Percentiles rank a stretch among this genome's conserved stretches.
Evolutionary conservation across 441 rosid genomes (phyloP).

Genomic region (Omphalea diandra): DNA sequence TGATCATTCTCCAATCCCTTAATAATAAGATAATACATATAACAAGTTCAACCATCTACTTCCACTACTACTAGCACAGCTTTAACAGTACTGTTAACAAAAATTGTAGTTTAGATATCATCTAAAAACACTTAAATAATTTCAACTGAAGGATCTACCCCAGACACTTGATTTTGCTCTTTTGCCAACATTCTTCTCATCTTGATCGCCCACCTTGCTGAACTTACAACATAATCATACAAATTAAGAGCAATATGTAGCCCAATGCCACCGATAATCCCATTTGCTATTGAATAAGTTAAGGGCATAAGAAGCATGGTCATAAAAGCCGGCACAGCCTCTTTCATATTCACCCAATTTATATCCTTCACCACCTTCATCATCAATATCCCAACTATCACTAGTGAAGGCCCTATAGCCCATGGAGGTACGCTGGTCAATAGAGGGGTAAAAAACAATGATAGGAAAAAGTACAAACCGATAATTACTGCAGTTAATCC

Average conservation of each 20-base stretch:
- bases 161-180: constrained; percentile 71
- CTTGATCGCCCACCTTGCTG: constrained; percentile 34
- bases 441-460: constrained; percentile 73
- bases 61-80: background rate
- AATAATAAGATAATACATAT: background rate
- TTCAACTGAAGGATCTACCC: constrained; percentile 33
- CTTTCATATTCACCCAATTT: constrained; percentile 61
- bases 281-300: constrained; percentile 80
- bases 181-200: constrained; percentile 45
- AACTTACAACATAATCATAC: constrained; percentile 39
- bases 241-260: constrained; percentile 54
- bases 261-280: constrained; percentile 79
- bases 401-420: constrained; percentile 88
- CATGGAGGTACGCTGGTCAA: constrained; percentile 76
- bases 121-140: constrained; percentile 29
- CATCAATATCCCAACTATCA: constrained; percentile 84
- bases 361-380: constrained; percentile 76
- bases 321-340: constrained; percentile 78
- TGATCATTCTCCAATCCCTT: background rate
- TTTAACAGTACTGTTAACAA: background rate
- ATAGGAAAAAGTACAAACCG: constrained; percentile 50
- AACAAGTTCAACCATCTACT: background rate
- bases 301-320: constrained; percentile 86
- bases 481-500: constrained; percentile 77
- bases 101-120: background rate